Evolutionary conservation across 2,329 filamentous ascomycete species (phyloP), one percentile per base, ranked within the genome.

Genomic region (Sarocladiaceae sp.): DNA sequence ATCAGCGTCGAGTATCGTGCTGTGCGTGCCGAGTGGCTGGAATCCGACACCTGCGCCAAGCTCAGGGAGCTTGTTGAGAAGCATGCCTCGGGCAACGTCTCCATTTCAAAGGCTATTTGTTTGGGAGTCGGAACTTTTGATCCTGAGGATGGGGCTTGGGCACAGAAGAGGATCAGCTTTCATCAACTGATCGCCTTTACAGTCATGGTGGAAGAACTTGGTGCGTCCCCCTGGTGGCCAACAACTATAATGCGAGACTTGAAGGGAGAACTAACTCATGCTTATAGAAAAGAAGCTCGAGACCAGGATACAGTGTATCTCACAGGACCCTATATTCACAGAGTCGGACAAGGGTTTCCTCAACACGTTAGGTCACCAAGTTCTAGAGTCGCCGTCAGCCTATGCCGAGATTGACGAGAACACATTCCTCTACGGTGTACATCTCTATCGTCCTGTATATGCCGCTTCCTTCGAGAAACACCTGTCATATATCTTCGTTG

Each of bases 341-440:
- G 18, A 41, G 37, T 60, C 64, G 0, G 75, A 80, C 53, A 66
- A 60, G 27, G 57, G 61, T 0, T 83, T 81, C 50, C 70, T 83
- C 21, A 55, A 66, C 47, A 63, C 67, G 18, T 70, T 82, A 0
- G 75, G 78, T n/a, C 75, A 78, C 43, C 45, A 60, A 2, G 65
- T 74, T 3, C 64, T 76, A 3, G 63, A 73, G 1, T 65, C 73
- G 2, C 82, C 83, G 0, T 54, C 45, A 0, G 81, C 70, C 0
- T 81, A 78, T 51, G 57, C 68, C 0, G 51, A 68, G 5, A 65
- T 85, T 9, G 65, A 70, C 13, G 39, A 55, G 0, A 53, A 61
- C 0, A 73, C 76, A 0, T 56, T 87, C 2, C 64, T 83, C 2
- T 86, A 76, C 50, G 81, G 77, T 1, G 69, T 85, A 0, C 82